Conservation (phyloP, 768 basidiomycete genomes). For the Auriscalpium vulgare region DNA sequence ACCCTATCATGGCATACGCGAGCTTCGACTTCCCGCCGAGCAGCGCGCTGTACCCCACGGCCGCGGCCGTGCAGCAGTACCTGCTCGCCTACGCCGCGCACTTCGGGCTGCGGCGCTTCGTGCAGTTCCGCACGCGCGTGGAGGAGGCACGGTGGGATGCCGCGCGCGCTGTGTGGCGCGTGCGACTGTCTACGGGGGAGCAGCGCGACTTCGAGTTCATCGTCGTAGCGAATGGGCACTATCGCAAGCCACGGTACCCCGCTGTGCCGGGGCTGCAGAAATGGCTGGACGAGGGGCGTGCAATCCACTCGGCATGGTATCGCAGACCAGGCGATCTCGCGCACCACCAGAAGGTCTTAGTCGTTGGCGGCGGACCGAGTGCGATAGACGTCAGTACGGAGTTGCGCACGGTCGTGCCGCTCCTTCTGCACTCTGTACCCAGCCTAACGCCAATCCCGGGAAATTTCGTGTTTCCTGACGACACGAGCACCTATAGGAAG, state of each 20-base stretch:
- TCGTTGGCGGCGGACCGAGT: conserved; percentile 49
- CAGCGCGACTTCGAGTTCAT: conserved; percentile 48
- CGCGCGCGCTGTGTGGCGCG: conserved; percentile 34
- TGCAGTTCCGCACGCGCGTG: conserved; percentile 58
- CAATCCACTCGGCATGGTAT: conserved; percentile 64
- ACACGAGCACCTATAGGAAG: conserved; percentile 12
- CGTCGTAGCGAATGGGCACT: conserved; percentile 72
- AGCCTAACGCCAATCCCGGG: conserved; percentile 25
- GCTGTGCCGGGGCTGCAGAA: conserved; percentile 45
- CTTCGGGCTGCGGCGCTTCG: conserved; percentile 53
- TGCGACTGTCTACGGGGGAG: conserved; percentile 33
- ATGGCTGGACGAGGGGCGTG: conserved; percentile 48
- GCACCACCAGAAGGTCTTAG: conserved; percentile 30
- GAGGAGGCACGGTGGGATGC: conserved; percentile 32
- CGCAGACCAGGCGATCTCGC: conserved; percentile 37
- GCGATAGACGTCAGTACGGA: conserved; percentile 62
- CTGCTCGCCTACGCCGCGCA: conserved; percentile 55
- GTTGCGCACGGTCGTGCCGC: conserved; percentile 34
- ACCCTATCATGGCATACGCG: conserved; percentile 66
- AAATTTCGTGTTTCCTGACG: conserved; percentile 15
- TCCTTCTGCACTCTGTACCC: conserved; percentile 50
- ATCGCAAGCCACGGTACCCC: conserved; percentile 57
- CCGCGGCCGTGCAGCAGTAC: conserved; percentile 57
- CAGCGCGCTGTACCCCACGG: conserved; percentile 62
- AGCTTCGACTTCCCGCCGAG: conserved; percentile 61